Evolutionary conservation across 352 stramenopile species (phyloP), one percentile per base, ranked within the genome.

Genomic region (Halophytophthora polymorphica): DNA sequence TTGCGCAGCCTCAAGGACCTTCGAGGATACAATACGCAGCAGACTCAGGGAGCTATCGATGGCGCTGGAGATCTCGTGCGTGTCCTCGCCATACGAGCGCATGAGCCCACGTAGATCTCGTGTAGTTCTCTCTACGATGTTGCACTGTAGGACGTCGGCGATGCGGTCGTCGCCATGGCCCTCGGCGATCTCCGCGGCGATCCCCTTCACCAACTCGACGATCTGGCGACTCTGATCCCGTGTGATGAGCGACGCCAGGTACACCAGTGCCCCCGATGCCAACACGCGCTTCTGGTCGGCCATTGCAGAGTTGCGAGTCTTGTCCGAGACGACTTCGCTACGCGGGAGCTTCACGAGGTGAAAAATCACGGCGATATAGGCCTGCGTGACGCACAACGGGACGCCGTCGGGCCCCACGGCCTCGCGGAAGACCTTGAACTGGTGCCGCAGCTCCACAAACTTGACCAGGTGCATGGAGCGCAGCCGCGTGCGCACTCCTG

Each of bases 401-500:
- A 89, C 48, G 13, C 75, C 73, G 34, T 18, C 50, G 0, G 48
- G 35, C 0, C 74, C 72, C 3, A 88, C 45, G 17, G 64, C 73
- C 14, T 84, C 71, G 31, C 80, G 77, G 19, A 79, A 64, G 8
- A 72, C 57, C 35, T 79, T 81, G 39, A 90, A 83, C 33, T 90
- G 79, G 43, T 87, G 73, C 0, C 68, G 74, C 6, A 93, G 58
- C 31, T 90, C 79, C 2, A 90, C 51, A 29, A 80, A 76, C 55
- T 89, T 89, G 41, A 89, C 70, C 29, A 87, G 61, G 23, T 89
- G 76, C 73, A 93, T 90, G 8, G 79, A 73, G 0, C 77, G 77
- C 6, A 88, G 50, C 3, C 77, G 72, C n/a, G 69, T 66, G 23
- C 73, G 66, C 11, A 85, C 73, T 10, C 64, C 69, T 7, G 67